These are phyloP conservation scores for Eucalyptus sp. DNA, from an alignment of 345 rosid genomes.

Conservation along the genomic window DNA sequence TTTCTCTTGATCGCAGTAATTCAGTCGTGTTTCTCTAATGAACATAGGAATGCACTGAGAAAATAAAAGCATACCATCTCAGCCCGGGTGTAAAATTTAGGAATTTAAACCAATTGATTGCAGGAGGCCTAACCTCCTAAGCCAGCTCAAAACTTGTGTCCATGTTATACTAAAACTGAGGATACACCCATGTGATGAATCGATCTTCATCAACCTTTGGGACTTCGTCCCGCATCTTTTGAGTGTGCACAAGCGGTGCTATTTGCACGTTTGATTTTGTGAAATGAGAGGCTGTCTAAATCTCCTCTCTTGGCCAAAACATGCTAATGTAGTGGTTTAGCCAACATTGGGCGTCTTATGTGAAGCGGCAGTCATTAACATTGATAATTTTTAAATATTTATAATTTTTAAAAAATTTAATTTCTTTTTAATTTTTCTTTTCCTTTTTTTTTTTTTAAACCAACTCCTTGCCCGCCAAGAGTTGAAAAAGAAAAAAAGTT, in stretches of 20 bases:
- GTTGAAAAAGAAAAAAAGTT: not conserved
- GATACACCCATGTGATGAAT: not conserved
- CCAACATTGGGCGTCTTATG: accelerated
- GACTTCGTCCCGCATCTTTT: accelerated
- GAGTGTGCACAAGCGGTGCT: accelerated
- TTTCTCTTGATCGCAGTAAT: not conserved
- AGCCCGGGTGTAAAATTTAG: accelerated
- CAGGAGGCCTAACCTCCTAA: not conserved
- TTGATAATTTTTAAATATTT: accelerated
- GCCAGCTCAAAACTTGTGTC: not conserved
- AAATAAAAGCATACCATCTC: not conserved
- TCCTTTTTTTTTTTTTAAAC: no score
- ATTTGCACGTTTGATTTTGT: accelerated
- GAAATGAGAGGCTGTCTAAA: not conserved
- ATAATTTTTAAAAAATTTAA: no score
- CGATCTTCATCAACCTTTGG: not conserved
- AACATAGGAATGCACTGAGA: not conserved
- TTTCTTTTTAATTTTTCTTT: no score
- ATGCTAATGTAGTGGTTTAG: not conserved
- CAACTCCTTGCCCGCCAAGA: not conserved
- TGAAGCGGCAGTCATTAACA: accelerated
- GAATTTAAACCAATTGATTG: not conserved
- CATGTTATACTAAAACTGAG: not conserved
- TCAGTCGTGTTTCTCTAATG: not conserved
- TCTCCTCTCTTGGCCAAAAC: not conserved